phyloP scores from a whole-genome alignment of 306 rosid genomes.

The Cucumis melo region DNA sequence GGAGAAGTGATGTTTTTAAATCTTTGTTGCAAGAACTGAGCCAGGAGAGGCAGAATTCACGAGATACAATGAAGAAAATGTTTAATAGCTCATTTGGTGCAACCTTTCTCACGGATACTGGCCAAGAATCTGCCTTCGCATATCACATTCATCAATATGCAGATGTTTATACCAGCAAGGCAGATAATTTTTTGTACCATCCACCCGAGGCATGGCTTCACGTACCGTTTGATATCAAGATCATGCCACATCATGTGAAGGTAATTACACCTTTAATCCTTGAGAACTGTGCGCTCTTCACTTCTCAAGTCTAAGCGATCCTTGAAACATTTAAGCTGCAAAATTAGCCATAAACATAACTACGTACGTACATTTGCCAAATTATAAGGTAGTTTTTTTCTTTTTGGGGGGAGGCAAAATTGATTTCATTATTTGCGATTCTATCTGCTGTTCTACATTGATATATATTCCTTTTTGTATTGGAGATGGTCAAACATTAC shows the following conservation, averaged over 20 bases:
- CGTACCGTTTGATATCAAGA: constrained; percentile 85
- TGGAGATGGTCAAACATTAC: neutral
- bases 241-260: constrained; percentile 96
- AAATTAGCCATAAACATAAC: neutral
- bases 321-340: neutral
- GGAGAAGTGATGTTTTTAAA: constrained; percentile 31
- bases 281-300: neutral
- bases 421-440: neutral
- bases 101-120: constrained; percentile 78
- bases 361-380: neutral
- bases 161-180: constrained; percentile 94
- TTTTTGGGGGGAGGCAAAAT: neutral
- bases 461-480: neutral
- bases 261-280: constrained; percentile 20
- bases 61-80: constrained; percentile 60
- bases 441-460: neutral
- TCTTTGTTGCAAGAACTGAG: constrained; percentile 59
- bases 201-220: constrained; percentile 93
- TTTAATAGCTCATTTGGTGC: constrained; percentile 81
- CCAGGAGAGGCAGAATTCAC: constrained; percentile 52
- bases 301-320: neutral
- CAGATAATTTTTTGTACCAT: constrained; percentile 75
- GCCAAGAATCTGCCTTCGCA: constrained; percentile 94
- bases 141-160: constrained; percentile 94
- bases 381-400: neutral